A percentile compares a stretch with the other conserved stretches of the same genome.
phyloP scores from a whole-genome alignment of 2,329 filamentous ascomycete species.

The Nakataea oryzae region DNA sequence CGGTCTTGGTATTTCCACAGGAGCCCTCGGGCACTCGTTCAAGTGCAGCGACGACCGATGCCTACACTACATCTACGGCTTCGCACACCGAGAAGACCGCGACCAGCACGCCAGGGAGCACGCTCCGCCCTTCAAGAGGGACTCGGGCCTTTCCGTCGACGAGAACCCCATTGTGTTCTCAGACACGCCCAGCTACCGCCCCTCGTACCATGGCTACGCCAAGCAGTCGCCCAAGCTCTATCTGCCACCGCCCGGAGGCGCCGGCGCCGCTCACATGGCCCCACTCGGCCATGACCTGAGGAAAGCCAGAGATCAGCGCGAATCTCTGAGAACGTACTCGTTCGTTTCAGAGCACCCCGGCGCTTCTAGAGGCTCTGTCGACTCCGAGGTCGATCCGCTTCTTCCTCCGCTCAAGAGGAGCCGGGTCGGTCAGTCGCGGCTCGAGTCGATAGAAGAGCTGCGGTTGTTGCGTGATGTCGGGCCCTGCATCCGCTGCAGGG shows the following conservation, averaged over 20 bases:
- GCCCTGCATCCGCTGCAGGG: constrained; percentile 41
- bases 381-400: constrained; percentile 38
- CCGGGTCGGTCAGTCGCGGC: constrained; percentile 37
- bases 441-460: constrained; percentile 48
- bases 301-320: constrained; percentile 24
- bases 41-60: constrained; percentile 47
- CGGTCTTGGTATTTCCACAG: neutral
- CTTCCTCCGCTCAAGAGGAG: constrained; percentile 45
- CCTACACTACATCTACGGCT: constrained; percentile 48
- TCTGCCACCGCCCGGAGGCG: constrained; percentile 22
- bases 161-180: constrained; percentile 23
- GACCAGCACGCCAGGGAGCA: constrained; percentile 41
- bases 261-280: constrained; percentile 19
- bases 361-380: constrained; percentile 27
- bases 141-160: constrained; percentile 31
- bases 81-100: constrained; percentile 36
- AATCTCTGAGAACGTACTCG: constrained; percentile 27
- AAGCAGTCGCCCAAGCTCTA: constrained; percentile 27
- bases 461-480: constrained; percentile 34
- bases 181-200: constrained; percentile 18
- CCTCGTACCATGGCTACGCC: constrained; percentile 20
- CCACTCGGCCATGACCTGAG: constrained; percentile 22
- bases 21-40: constrained; percentile 27
- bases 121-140: constrained; percentile 26
- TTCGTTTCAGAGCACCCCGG: constrained; percentile 27